Percentiles rank a stretch among this genome's conserved stretches.
These are phyloP conservation scores for Claviceps sp. DNA, from an alignment of 2,329 filamentous ascomycete genomes.

Conservation along the genomic window DNA sequence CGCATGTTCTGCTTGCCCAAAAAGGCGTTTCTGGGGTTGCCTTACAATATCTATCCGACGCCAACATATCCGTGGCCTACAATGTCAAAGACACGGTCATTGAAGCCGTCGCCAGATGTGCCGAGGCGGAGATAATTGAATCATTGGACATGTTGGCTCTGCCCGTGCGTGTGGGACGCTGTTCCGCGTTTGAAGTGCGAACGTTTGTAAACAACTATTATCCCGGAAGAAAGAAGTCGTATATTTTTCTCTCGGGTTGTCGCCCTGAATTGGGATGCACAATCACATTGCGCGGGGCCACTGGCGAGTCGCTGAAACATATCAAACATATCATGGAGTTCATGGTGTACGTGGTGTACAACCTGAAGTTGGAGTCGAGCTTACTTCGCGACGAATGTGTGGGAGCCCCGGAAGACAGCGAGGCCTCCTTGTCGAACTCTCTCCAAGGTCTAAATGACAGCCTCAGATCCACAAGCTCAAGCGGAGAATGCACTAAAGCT, in stretches of 20 bases:
- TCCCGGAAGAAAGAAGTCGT: slow-evolving; percentile 73
- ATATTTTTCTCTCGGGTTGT: slow-evolving; percentile 88
- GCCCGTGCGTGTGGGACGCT: slow-evolving; percentile 59
- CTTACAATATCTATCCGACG: slow-evolving; percentile 73
- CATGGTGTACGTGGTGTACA: slow-evolving; percentile 98
- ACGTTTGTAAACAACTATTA: slow-evolving; percentile 76
- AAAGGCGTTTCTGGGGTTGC: slow-evolving; percentile 87
- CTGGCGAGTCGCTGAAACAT: slow-evolving; percentile 54
- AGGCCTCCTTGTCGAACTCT: slow-evolving; percentile 27
- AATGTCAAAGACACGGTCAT: slow-evolving; percentile 95
- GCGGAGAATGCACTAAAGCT: slow-evolving; percentile 16
- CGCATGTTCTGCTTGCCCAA: slow-evolving; percentile 80
- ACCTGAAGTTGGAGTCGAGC: slow-evolving; percentile 88
- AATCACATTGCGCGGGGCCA: slow-evolving; percentile 76
- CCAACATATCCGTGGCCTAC: slow-evolving; percentile 84
- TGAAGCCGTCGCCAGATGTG: slow-evolving; percentile 84
- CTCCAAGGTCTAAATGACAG: slow-evolving; percentile 27
- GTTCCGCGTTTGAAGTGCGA: slow-evolving; percentile 84
- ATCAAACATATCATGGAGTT: slow-evolving; percentile 95
- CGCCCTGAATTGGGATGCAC: slow-evolving; percentile 85
- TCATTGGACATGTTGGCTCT: slow-evolving; percentile 85
- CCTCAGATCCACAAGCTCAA: slow-evolving; percentile 19
- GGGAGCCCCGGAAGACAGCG: slow-evolving; percentile 55
- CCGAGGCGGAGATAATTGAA: slow-evolving; percentile 82
- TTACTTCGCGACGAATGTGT: slow-evolving; percentile 88